phyloP scores from a whole-genome alignment of 129 eudicot species.

The Flaveria linearis region DNA sequence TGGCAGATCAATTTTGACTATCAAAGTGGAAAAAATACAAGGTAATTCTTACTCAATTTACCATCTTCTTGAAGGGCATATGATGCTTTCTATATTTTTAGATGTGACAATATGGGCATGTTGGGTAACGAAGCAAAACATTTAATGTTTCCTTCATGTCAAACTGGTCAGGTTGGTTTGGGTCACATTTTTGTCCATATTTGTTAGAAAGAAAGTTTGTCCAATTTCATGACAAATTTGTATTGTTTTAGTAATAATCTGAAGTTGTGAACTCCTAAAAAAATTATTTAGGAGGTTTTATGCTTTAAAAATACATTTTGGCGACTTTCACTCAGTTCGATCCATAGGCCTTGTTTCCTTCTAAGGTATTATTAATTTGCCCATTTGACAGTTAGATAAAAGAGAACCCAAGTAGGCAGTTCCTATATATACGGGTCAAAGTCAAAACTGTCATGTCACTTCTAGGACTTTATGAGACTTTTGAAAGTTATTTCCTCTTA shows the following conservation, averaged over 20 bases:
- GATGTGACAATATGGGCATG: not conserved
- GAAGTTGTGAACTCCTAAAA: not conserved
- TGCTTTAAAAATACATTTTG: not conserved
- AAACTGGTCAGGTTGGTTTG: not conserved
- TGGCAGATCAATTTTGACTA: constrained; percentile 13
- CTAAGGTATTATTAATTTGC: not conserved
- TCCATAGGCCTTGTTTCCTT: too few species aligned
- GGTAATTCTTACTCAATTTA: constrained; percentile 28
- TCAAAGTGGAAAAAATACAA: constrained; percentile 20
- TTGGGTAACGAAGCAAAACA: not conserved
- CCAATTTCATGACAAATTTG: not conserved
- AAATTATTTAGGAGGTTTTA: not conserved
- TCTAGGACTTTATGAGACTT: too few species aligned
- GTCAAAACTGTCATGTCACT: too few species aligned
- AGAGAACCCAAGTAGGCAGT: too few species aligned
- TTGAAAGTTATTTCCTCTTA: too few species aligned
- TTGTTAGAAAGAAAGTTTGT: not conserved
- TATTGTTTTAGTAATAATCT: not conserved
- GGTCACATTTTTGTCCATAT: not conserved
- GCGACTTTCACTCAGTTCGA: too few species aligned
- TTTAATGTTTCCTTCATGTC: not conserved
- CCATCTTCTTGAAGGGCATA: constrained; percentile 7
- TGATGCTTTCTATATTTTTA: constrained; percentile 11
- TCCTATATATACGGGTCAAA: too few species aligned
- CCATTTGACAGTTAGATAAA: not conserved